Conservation (phyloP, 2,329 filamentous ascomycete genomes). For the Neonectria punicea region DNA sequence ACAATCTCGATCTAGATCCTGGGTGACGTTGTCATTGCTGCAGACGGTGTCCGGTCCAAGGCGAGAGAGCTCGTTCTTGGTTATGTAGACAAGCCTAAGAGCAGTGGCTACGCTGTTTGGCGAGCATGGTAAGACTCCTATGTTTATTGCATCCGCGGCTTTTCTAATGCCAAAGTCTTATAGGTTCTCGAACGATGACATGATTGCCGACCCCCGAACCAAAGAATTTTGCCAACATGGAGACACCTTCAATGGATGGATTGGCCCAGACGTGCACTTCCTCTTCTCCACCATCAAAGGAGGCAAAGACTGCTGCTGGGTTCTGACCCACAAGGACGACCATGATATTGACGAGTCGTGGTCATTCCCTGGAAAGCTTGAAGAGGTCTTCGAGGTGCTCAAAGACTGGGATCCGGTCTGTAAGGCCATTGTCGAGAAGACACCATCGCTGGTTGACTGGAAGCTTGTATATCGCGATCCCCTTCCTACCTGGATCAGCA, state of each 20-base stretch:
- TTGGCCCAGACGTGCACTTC: constrained; percentile 67
- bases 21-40: constrained; percentile 63
- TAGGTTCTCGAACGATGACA: constrained; percentile 55
- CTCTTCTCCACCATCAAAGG: constrained; percentile 65
- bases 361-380: constrained; percentile 62
- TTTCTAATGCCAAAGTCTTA: background rate
- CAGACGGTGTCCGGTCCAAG: constrained; percentile 63
- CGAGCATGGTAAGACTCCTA: constrained; percentile 59
- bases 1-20: constrained; percentile 38
- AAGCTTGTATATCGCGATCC: constrained; percentile 62
- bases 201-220: constrained; percentile 62
- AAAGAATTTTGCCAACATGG: constrained; percentile 65
- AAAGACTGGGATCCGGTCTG: constrained; percentile 54
- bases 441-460: constrained; percentile 59
- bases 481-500: constrained; percentile 55
- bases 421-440: constrained; percentile 59
- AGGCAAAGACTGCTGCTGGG: constrained; percentile 61
- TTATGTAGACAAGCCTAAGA: constrained; percentile 21
- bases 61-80: constrained; percentile 22
- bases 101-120: constrained; percentile 62
- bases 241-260: constrained; percentile 69
- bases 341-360: constrained; percentile 64
- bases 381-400: constrained; percentile 61
- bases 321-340: constrained; percentile 63
- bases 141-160: too few species aligned